Percentiles rank a stretch among this genome's conserved stretches.
Evolutionary conservation across 2,329 filamentous ascomycete genomes (phyloP).

Genomic region (Pseudocercospora macadamiae): DNA sequence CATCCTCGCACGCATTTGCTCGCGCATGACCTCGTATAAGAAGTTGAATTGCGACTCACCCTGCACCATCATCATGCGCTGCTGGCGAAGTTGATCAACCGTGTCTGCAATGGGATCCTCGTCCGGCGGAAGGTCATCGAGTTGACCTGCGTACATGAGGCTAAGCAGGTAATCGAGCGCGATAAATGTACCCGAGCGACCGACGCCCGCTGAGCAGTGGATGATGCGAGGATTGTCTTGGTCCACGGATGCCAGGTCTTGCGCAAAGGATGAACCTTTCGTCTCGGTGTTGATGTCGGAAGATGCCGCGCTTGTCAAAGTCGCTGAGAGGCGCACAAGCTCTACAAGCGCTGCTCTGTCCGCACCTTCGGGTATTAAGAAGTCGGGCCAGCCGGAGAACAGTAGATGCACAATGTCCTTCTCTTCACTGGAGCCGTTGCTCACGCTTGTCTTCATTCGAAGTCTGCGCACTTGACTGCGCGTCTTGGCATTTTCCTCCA

Average conservation of each 20-base stretch:
- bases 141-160: conserved; percentile 74
- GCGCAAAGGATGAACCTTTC: conserved; percentile 31
- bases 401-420: conserved; percentile 80
- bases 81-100: conserved; percentile 79
- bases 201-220: conserved; percentile 81
- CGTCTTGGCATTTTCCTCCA: conserved; percentile 58
- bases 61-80: conserved; percentile 95
- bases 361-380: conserved; percentile 73
- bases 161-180: conserved; percentile 88
- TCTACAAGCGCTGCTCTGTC: conserved; percentile 70
- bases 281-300: conserved; percentile 17
- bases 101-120: conserved; percentile 74
- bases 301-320: conserved; percentile 50
- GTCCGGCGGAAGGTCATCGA: conserved; percentile 54
- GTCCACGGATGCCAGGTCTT: conserved; percentile 30
- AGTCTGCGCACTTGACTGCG: conserved; percentile 76
- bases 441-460: conserved; percentile 47
- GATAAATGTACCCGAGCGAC: conserved; percentile 93
- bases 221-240: conserved; percentile 70
- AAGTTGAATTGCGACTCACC: conserved; percentile 82
- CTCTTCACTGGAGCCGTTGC: conserved; percentile 47
- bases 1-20: conserved; percentile 53
- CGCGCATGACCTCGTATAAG: conserved; percentile 81
- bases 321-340: conserved; percentile 68
- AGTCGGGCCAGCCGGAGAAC: conserved; percentile 89